Percentiles rank a stretch among this genome's conserved stretches.
Evolutionary conservation across 805 yeast species (phyloP).

Genomic region (Saturnispora diversa): DNA sequence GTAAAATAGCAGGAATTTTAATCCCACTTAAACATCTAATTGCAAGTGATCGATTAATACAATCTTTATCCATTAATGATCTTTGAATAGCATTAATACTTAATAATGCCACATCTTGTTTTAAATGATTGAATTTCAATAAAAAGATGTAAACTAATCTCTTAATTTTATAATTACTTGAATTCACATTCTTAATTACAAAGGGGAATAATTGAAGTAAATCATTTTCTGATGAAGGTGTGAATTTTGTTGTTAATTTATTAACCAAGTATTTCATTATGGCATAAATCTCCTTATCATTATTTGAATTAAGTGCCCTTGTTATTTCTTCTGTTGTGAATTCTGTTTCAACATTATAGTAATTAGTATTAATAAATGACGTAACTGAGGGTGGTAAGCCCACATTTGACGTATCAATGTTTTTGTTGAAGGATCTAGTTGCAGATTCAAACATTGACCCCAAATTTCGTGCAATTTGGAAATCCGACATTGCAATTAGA

Average conservation of each 20-base stretch:
- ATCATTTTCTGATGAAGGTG: constrained; percentile 28
- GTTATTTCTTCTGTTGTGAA: constrained; percentile 59
- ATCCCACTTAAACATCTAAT: constrained; percentile 79
- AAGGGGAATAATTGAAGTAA: constrained; percentile 60
- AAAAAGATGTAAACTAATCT: constrained; percentile 72
- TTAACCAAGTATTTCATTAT: constrained; percentile 53
- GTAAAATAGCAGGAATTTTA: constrained; percentile 69
- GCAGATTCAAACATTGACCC: constrained; percentile 19
- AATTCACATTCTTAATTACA: constrained; percentile 80
- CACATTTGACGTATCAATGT: constrained; percentile 14
- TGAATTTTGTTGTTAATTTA: constrained; percentile 29
- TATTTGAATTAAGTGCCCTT: constrained; percentile 41
- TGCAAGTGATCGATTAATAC: constrained; percentile 62
- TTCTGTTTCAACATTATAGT: constrained; percentile 17
- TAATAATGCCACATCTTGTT: constrained; percentile 83
- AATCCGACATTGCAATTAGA: constrained; percentile 18
- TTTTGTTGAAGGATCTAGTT: constrained; percentile 11
- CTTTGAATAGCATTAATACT: constrained; percentile 90
- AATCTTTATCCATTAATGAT: constrained; percentile 60
- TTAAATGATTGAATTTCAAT: constrained; percentile 66
- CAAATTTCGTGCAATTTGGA: constrained; percentile 16
- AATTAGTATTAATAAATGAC: constrained; percentile 20
- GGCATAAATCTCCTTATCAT: constrained; percentile 52
- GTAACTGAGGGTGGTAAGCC: constrained; percentile 19
- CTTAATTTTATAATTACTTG: constrained; percentile 54